phyloP scores from a whole-genome alignment of 2,329 filamentous ascomycete species.

The Penicillium sp. region DNA sequence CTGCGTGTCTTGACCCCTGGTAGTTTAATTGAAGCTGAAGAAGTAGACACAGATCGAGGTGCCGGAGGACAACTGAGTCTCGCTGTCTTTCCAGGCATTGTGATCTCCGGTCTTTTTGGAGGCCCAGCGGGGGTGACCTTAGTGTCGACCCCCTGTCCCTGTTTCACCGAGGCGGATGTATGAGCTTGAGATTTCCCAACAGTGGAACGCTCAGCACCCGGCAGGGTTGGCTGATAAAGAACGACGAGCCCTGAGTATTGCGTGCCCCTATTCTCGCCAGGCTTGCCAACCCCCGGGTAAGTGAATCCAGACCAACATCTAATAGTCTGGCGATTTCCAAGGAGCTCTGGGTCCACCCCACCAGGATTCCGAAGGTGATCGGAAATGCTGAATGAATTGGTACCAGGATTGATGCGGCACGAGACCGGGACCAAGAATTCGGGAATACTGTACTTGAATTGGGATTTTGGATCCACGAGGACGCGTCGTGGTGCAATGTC shows the following conservation, averaged over 20 bases:
- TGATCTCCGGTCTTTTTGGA: not conserved
- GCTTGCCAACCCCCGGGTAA: not conserved
- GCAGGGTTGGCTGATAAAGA: not conserved
- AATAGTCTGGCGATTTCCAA: not conserved
- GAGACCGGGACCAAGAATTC: slow-evolving; percentile 1
- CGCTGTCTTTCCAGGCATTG: too few species aligned
- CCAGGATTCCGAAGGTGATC: not conserved
- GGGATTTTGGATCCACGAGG: not conserved
- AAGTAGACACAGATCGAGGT: not conserved
- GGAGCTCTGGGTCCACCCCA: not conserved
- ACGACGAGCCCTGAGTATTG: not conserved
- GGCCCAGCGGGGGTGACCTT: not conserved
- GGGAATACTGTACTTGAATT: not conserved
- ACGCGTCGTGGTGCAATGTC: not conserved
- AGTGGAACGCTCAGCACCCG: not conserved
- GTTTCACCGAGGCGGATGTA: not conserved
- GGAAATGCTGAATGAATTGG: not conserved
- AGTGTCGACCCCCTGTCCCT: not conserved
- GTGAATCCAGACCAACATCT: not conserved
- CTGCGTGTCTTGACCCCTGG: not conserved
- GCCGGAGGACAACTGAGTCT: not conserved
- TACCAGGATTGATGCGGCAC: slow-evolving; percentile 1
- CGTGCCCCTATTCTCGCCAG: not conserved
- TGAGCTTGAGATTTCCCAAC: not conserved
- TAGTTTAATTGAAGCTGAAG: not conserved